Conservation (phyloP, 23 red algal species). For the Gracilaria domingensis region DNA sequence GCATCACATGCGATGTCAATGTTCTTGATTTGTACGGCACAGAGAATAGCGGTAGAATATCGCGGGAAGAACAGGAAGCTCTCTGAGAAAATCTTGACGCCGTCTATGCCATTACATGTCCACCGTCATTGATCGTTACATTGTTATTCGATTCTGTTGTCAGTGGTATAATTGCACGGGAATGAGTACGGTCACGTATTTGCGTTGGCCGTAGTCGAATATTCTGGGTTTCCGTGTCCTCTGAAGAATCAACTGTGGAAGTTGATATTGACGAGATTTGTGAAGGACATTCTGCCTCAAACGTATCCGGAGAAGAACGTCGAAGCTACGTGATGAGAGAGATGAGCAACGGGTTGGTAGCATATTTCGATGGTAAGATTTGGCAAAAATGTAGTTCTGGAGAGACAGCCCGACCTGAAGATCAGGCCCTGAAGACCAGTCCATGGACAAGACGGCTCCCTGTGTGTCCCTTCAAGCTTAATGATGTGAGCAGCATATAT, state of each 20-base stretch:
- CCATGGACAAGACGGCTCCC: background rate
- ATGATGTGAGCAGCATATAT: background rate
- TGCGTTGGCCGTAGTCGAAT: constrained; percentile 74
- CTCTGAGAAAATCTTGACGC: constrained; percentile 93
- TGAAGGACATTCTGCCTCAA: constrained; percentile 51
- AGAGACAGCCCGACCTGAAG: constrained; percentile 21
- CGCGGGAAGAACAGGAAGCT: constrained; percentile 79
- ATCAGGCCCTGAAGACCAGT: constrained; percentile 7
- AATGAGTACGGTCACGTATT: constrained; percentile 83
- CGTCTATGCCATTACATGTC: constrained; percentile 89
- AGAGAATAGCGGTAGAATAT: constrained; percentile 55
- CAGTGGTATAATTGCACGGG: constrained; percentile 69
- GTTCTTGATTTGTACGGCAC: constrained; percentile 83
- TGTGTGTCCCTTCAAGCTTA: constrained; percentile 7
- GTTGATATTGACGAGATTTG: constrained; percentile 84
- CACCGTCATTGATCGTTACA: constrained; percentile 77
- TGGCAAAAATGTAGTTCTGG: constrained; percentile 71
- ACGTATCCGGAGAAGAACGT: constrained; percentile 62
- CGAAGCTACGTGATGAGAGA: constrained; percentile 85
- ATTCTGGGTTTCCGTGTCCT: constrained; percentile 60
- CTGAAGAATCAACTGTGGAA: constrained; percentile 46
- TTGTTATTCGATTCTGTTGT: constrained; percentile 80
- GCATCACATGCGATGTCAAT: constrained; percentile 92
- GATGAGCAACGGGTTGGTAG: constrained; percentile 71
- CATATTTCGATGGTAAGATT: constrained; percentile 91